Percentiles rank a stretch among this genome's conserved stretches.
phyloP scores from a whole-genome alignment of 192 early-diverging fungal species.

The Coemansia sp. region DNA sequence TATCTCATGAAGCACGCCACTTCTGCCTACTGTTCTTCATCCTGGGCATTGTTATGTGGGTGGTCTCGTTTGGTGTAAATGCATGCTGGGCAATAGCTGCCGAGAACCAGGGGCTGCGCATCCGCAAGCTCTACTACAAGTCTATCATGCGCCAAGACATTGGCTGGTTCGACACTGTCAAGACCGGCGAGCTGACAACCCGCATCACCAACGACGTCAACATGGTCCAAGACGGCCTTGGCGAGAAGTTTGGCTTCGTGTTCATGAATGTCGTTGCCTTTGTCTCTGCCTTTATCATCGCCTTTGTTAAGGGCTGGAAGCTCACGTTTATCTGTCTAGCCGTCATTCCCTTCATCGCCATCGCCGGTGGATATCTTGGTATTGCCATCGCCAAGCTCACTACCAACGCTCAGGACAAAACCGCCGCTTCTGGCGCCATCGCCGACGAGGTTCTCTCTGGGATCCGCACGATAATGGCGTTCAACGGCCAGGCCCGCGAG shows the following conservation, averaged over 20 bases:
- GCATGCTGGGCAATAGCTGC: constrained; percentile 51
- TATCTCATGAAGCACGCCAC: constrained; percentile 37
- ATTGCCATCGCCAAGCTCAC: constrained; percentile 50
- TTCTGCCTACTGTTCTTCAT: constrained; percentile 46
- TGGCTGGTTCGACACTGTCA: constrained; percentile 77
- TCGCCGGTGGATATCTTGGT: constrained; percentile 54
- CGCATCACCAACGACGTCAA: constrained; percentile 83
- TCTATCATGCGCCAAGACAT: constrained; percentile 88
- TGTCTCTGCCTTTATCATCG: constrained; percentile 71
- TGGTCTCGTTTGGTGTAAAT: constrained; percentile 38
- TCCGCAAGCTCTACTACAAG: constrained; percentile 75
- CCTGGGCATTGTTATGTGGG: constrained; percentile 43
- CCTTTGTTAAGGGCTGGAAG: constrained; percentile 77
- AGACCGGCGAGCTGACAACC: constrained; percentile 78
- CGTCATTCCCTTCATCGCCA: constrained; percentile 66
- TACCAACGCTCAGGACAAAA: constrained; percentile 61
- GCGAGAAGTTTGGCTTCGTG: constrained; percentile 77
- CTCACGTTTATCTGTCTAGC: constrained; percentile 75
- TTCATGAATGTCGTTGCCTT: constrained; percentile 66
- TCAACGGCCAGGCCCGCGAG: constrained; percentile 76
- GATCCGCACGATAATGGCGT: constrained; percentile 83
- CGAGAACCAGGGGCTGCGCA: constrained; percentile 70
- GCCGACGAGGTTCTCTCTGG: constrained; percentile 83
- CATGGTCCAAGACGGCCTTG: constrained; percentile 84
- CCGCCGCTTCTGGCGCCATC: constrained; percentile 78